Percentiles rank a stretch among this genome's conserved stretches.
phyloP scores from a whole-genome alignment of 2,329 filamentous ascomycete species.

The Ophiostoma triangulosporum region DNA sequence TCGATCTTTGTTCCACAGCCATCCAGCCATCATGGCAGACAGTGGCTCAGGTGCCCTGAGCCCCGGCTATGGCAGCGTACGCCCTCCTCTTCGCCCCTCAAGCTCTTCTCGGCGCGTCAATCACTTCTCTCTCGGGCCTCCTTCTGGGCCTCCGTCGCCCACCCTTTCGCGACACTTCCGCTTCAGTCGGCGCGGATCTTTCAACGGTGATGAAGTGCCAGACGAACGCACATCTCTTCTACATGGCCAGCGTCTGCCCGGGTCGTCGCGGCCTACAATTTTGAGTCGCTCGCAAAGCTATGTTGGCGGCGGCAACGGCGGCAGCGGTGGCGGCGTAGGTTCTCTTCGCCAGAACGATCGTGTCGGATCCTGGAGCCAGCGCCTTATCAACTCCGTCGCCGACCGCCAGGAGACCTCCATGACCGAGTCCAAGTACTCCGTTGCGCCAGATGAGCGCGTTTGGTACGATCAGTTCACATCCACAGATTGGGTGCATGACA shows the following conservation, averaged over 20 bases:
- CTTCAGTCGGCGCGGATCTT: conserved; percentile 15
- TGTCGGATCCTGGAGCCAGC: conserved; percentile 43
- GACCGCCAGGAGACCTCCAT: conserved; percentile 44
- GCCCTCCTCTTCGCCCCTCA: background rate
- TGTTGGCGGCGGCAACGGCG: conserved; percentile 15
- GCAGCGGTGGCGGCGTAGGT: conserved; percentile 14
- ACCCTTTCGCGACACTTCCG: conserved; percentile 13
- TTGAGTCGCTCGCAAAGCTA: conserved; percentile 21
- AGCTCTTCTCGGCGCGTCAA: background rate
- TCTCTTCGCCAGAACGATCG: conserved; percentile 38
- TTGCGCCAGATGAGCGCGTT: conserved; percentile 67
- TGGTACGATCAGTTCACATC: conserved; percentile 99
- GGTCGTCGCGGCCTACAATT: conserved; percentile 9
- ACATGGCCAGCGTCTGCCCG: conserved; percentile 13
- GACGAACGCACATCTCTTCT: conserved; percentile 22
- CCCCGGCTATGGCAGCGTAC: background rate
- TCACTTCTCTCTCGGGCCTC: conserved; percentile 6
- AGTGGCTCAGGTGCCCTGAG: background rate
- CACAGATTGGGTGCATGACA: conserved; percentile 96
- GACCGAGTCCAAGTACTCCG: conserved; percentile 49
- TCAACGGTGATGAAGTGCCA: conserved; percentile 14
- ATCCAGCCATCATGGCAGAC: background rate
- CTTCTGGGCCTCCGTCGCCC: conserved; percentile 21
- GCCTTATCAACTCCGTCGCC: conserved; percentile 47
- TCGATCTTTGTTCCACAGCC: background rate